These are phyloP conservation scores for Trichoderma sp. DNA, from an alignment of 2,329 filamentous ascomycete genomes.

Conservation along the genomic window DNA sequence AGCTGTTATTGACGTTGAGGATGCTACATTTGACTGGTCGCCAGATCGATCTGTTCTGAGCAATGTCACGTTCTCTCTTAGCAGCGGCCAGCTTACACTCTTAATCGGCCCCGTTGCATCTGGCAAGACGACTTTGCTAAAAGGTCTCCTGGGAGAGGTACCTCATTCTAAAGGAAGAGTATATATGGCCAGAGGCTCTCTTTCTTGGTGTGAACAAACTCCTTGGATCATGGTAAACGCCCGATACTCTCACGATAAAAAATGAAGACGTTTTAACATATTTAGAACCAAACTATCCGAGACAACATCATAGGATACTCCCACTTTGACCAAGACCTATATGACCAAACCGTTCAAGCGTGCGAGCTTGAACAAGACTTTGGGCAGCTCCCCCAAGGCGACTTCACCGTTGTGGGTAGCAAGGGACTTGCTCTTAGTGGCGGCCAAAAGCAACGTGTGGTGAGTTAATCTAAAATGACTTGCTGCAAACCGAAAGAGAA, in stretches of 20 bases:
- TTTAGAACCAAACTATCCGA: constrained; percentile 37
- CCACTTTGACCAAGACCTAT: constrained; percentile 32
- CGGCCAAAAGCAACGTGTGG: constrained; percentile 49
- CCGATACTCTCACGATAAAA: too few species aligned
- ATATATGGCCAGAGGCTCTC: constrained; percentile 13
- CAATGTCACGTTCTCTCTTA: constrained; percentile 39
- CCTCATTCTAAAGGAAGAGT: constrained; percentile 30
- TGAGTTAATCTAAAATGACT: constrained; percentile 27
- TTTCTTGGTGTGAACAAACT: constrained; percentile 40
- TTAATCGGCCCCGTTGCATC: constrained; percentile 47
- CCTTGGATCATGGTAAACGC: constrained; percentile 36
- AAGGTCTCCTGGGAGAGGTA: constrained; percentile 42
- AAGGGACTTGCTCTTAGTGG: constrained; percentile 50
- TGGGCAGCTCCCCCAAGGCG: constrained; percentile 37
- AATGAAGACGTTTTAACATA: constrained; percentile 13
- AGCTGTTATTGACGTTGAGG: constrained; percentile 24
- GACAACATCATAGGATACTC: constrained; percentile 41
- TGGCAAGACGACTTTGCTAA: constrained; percentile 49
- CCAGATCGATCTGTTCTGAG: constrained; percentile 34
- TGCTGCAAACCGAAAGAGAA: too few species aligned
- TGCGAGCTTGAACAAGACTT: constrained; percentile 41
- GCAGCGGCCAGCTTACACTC: constrained; percentile 39
- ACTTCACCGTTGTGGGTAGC: constrained; percentile 46
- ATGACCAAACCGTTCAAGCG: constrained; percentile 32
- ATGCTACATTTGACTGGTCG: constrained; percentile 42